These are phyloP conservation scores for Pseudotsuga menziesii DNA, from an alignment of 75 land plant species.

Conservation along the genomic window DNA sequence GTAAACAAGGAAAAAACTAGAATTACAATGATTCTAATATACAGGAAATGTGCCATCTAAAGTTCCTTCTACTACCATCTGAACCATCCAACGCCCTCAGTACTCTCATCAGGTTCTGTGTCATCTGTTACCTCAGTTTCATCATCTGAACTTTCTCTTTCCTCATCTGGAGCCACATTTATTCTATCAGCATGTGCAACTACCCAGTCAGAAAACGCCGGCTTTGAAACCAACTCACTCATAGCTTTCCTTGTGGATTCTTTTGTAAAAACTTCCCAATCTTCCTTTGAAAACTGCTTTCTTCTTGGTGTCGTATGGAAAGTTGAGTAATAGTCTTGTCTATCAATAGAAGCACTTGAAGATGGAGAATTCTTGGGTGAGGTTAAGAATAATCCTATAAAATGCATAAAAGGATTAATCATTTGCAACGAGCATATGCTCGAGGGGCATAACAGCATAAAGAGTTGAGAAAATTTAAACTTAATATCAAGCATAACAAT, in stretches of 20 bases:
- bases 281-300: slow-evolving; percentile 52
- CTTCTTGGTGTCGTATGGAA: slow-evolving; percentile 72
- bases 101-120: no score
- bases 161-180: slow-evolving; percentile 44
- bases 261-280: slow-evolving; percentile 61
- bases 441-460: no score
- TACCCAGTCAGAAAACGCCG: slow-evolving; percentile 77
- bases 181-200: slow-evolving; percentile 65
- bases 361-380: background rate
- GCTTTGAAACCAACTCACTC: slow-evolving; percentile 61
- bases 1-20: no score
- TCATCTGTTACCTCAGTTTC: no score
- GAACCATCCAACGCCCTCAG: no score
- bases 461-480: no score
- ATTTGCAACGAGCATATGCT: background rate
- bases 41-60: no score
- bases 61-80: no score
- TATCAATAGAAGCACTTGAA: slow-evolving; percentile 4
- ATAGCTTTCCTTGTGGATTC: slow-evolving; percentile 52
- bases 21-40: no score
- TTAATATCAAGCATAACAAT: no score
- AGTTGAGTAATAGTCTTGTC: slow-evolving; percentile 52
- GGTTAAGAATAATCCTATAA: background rate
- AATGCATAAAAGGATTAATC: background rate
- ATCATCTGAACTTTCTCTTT: slow-evolving; percentile 6